Evolutionary conservation across 2,329 filamentous ascomycete genomes (phyloP), one percentile per base, ranked within the genome.

Genomic region (Monosporascus sp.): DNA sequence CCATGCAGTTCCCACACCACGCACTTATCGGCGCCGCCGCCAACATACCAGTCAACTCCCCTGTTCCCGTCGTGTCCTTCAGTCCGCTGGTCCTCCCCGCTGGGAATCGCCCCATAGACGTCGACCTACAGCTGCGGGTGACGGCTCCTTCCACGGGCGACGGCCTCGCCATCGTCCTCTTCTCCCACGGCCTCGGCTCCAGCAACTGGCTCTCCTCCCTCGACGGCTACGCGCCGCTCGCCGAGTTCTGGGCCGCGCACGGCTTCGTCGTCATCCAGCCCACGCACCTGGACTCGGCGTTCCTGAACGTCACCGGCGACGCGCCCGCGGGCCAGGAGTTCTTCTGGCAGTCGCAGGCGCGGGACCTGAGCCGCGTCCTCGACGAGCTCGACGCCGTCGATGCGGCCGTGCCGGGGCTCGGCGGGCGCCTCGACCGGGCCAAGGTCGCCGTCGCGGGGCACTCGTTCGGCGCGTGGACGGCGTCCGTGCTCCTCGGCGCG

Each of bases 231-330:
- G 65, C 64, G 3, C 73, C 73, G 3, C 59, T 75, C 5, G 68
- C 63, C 51, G 67, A 74, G 49, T 75, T 75, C 63, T 74, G 68
- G 64, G 72, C 73, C 5, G 62, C 67, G 19, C 72, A 71, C 47
- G 73, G 73, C 51, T 75, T 75, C 58, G 71, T 66, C 0, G 73
- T 76, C 5, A 61, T 76, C 11, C 73, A 76, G 53, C 73, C 73
- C 3, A 75, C 73, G 3, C 73, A 74, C 55, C 60, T 75, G 3
- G 68, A 63, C 50, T 75, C 73, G 22, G 58, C 59, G 40, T 66
- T 65, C 3, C 61, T 73, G 3, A 57, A 52, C 8, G 54, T 71
- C 3, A 24, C 54, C 1, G 48, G 57, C 11, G 48, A 55, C 0
- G 52, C 41, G 6, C 52, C 53, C 31, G 58, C 56, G 22, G 62